phyloP scores from a whole-genome alignment of 352 stramenopile genomes.

The Pelagophyceae sp. region DNA sequence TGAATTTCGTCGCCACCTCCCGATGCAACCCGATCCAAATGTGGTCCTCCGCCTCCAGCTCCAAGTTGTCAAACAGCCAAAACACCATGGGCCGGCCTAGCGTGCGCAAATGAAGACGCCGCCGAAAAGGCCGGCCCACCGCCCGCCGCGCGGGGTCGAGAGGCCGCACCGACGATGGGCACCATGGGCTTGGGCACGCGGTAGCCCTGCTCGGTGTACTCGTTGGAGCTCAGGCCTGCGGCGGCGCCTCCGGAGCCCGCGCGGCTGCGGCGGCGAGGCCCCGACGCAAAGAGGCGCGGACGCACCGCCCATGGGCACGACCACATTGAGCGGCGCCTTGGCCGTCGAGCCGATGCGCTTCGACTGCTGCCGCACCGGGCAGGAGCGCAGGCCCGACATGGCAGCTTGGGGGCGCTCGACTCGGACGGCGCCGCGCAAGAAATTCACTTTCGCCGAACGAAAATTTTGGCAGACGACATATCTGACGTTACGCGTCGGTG shows the following conservation, averaged over 20 bases:
- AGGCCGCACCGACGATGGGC: constrained; percentile 24
- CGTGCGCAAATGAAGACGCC: neutral
- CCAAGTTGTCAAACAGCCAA: constrained; percentile 31
- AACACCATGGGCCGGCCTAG: constrained; percentile 28
- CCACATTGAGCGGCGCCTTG: neutral
- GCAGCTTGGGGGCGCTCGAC: neutral
- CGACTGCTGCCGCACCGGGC: neutral
- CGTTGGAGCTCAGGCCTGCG: neutral
- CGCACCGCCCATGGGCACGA: constrained; percentile 12
- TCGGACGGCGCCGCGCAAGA: too few relatives aligned
- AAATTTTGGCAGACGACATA: too few relatives aligned
- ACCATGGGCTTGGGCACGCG: constrained; percentile 28
- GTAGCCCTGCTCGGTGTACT: constrained; percentile 29
- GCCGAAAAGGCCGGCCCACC: neutral
- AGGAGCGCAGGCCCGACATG: neutral
- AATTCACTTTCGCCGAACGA: too few relatives aligned
- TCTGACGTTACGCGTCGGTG: too few relatives aligned
- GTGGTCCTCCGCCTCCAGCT: constrained; percentile 16
- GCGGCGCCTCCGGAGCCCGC: too few relatives aligned
- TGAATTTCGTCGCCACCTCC: constrained; percentile 19
- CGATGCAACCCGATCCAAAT: constrained; percentile 26
- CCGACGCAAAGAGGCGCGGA: too few relatives aligned
- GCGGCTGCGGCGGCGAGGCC: too few relatives aligned
- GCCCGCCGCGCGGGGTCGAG: too few relatives aligned
- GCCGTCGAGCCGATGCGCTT: neutral